phyloP scores from a whole-genome alignment of 2,329 filamentous ascomycete species.

The Sporothrix mexicana region DNA sequence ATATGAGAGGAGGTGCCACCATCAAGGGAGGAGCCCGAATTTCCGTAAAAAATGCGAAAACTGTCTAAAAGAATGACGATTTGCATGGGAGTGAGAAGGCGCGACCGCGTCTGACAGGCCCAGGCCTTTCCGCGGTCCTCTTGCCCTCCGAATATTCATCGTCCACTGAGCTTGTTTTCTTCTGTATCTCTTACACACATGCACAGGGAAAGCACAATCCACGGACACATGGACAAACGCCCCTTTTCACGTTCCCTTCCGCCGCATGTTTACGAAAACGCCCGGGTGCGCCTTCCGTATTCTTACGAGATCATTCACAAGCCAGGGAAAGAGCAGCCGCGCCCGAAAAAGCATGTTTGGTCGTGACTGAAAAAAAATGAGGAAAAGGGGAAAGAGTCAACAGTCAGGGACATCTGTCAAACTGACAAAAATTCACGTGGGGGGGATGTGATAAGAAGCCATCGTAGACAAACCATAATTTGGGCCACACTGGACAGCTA shows the following conservation, averaged over 20 bases:
- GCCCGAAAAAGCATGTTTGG: not conserved
- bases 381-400: not conserved
- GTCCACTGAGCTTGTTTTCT: not conserved
- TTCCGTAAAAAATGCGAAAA: slow-evolving; percentile 28
- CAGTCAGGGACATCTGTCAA: not conserved
- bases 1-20: not conserved
- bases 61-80: not conserved
- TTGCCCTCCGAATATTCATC: not conserved
- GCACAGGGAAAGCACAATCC: slow-evolving; percentile 18
- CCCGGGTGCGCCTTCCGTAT: slow-evolving; percentile 12
- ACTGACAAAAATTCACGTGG: slow-evolving; percentile 16
- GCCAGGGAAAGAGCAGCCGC: not conserved
- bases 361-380: not conserved
- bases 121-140: not conserved
- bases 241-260: slow-evolving; percentile 26
- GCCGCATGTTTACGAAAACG: slow-evolving; percentile 12
- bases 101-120: slow-evolving; percentile 2
- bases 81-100: not conserved
- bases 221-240: slow-evolving; percentile 26
- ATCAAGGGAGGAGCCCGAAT: slow-evolving; percentile 22
- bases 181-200: not conserved
- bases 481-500: not conserved
- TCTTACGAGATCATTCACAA: slow-evolving; percentile 26
- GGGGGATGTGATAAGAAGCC: slow-evolving; percentile 3
- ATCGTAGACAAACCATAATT: not conserved